Percentiles rank a stretch among this genome's conserved stretches.
These are phyloP conservation scores for Triglochin maritima DNA, from an alignment of 106 monocot species.

Conservation along the genomic window DNA sequence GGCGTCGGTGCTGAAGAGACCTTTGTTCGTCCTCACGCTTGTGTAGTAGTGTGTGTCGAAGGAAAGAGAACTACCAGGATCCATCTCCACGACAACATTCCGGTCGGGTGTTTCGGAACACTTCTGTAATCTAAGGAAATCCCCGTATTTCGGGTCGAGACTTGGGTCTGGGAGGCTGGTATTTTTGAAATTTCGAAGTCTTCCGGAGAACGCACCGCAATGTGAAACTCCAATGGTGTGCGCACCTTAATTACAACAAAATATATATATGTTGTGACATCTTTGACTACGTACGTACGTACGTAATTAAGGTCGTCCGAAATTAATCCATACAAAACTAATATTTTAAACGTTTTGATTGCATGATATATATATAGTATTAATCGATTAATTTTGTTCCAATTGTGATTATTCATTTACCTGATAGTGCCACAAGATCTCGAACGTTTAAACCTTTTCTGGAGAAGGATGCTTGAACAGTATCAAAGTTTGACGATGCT, in stretches of 20 bases:
- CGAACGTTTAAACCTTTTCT: slow-evolving; percentile 3
- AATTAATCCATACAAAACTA: neutral
- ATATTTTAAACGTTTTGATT: too few species aligned
- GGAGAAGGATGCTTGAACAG: neutral
- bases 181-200: slow-evolving; percentile 15
- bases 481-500: slow-evolving; percentile 1
- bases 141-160: slow-evolving; percentile 30
- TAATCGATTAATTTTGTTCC: too few species aligned
- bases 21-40: slow-evolving; percentile 24
- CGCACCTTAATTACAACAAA: slow-evolving; percentile 1
- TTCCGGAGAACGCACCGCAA: slow-evolving; percentile 1
- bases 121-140: slow-evolving; percentile 15
- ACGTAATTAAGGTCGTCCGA: neutral
- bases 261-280: neutral
- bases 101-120: slow-evolving; percentile 23
- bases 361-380: too few species aligned
- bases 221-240: slow-evolving; percentile 20
- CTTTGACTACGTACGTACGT: neutral
- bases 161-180: slow-evolving; percentile 26
- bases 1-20: neutral
- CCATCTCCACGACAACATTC: slow-evolving; percentile 35
- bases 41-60: slow-evolving; percentile 58
- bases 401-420: neutral
- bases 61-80: slow-evolving; percentile 46
- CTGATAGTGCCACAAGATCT: slow-evolving; percentile 12